phyloP scores from a whole-genome alignment of 2,329 filamentous ascomycete genomes.

The Lecanicillium sp. region DNA sequence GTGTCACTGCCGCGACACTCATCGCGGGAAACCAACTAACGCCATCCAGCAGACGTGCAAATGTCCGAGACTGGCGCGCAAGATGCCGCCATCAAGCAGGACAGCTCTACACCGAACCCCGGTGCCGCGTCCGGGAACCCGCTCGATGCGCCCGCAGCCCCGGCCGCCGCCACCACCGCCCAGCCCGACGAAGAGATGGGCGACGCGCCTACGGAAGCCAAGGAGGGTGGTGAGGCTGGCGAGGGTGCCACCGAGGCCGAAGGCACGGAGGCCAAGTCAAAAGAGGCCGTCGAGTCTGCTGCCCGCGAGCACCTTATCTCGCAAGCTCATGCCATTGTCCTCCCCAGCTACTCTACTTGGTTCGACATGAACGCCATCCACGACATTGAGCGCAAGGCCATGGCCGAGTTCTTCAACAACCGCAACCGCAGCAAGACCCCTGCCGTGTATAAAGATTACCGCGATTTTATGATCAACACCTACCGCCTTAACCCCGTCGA shows the following conservation, averaged over 20 bases:
- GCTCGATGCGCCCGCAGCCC: slow-evolving; percentile 62
- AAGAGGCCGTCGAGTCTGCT: slow-evolving; percentile 74
- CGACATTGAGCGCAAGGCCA: slow-evolving; percentile 84
- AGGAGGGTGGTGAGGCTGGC: slow-evolving; percentile 41
- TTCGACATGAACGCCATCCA: slow-evolving; percentile 97
- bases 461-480: slow-evolving; percentile 99
- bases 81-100: slow-evolving; percentile 53
- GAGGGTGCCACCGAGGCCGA: slow-evolving; percentile 44
- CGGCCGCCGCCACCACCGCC: slow-evolving; percentile 48
- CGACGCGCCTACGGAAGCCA: slow-evolving; percentile 51
- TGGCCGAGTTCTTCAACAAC: slow-evolving; percentile 98
- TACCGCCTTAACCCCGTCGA: slow-evolving; percentile 94
- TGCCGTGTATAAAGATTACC: slow-evolving; percentile 96
- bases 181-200: slow-evolving; percentile 78
- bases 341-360: slow-evolving; percentile 97
- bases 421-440: slow-evolving; percentile 97
- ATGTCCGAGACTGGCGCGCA: slow-evolving; percentile 50
- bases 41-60: slow-evolving; percentile 46
- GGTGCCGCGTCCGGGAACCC: slow-evolving; percentile 53
- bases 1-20: background rate
- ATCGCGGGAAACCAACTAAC: background rate
- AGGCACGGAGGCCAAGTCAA: slow-evolving; percentile 60
- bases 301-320: slow-evolving; percentile 88
- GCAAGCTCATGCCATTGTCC: slow-evolving; percentile 91
- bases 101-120: slow-evolving; percentile 53